These are phyloP conservation scores for Diutina rugosa DNA, from an alignment of 1,139 yeast genomes.

Conservation along the genomic window DNA sequence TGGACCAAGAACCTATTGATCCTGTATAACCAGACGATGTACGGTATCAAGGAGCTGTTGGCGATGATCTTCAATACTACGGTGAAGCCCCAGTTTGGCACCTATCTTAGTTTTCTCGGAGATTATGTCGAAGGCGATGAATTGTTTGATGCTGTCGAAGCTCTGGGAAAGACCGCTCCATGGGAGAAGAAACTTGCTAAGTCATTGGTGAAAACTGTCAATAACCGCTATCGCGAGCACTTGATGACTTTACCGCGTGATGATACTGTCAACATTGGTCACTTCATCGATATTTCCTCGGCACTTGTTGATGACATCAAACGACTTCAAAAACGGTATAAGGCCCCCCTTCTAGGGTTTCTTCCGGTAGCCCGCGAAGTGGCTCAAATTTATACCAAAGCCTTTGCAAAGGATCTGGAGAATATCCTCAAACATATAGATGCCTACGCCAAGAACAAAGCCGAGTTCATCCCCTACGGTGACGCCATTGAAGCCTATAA, in stretches of 20 bases:
- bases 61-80: slow-evolving; percentile 31
- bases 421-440: slow-evolving; percentile 48
- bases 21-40: slow-evolving; percentile 36
- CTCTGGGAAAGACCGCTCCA: slow-evolving; percentile 26
- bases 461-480: slow-evolving; percentile 33
- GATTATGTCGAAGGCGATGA: slow-evolving; percentile 39
- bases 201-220: slow-evolving; percentile 39
- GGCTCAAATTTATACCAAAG: neutral
- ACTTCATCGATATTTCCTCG: slow-evolving; percentile 50
- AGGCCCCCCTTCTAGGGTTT: slow-evolving; percentile 46
- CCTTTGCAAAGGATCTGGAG: slow-evolving; percentile 48
- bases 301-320: slow-evolving; percentile 37
- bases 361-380: slow-evolving; percentile 22
- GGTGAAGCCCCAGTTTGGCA: slow-evolving; percentile 51
- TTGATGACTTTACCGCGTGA: slow-evolving; percentile 56
- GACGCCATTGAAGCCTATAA: slow-evolving; percentile 54
- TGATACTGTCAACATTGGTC: slow-evolving; percentile 39
- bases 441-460: slow-evolving; percentile 23
- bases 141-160: slow-evolving; percentile 22
- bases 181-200: slow-evolving; percentile 42
- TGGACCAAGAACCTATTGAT: slow-evolving; percentile 38
- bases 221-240: slow-evolving; percentile 43
- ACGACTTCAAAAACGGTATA: slow-evolving; percentile 46
- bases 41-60: slow-evolving; percentile 32
- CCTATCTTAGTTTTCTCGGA: slow-evolving; percentile 36